Evolutionary conservation across 305 asterid species (phyloP).

Genomic region (Solanum hybrid): DNA sequence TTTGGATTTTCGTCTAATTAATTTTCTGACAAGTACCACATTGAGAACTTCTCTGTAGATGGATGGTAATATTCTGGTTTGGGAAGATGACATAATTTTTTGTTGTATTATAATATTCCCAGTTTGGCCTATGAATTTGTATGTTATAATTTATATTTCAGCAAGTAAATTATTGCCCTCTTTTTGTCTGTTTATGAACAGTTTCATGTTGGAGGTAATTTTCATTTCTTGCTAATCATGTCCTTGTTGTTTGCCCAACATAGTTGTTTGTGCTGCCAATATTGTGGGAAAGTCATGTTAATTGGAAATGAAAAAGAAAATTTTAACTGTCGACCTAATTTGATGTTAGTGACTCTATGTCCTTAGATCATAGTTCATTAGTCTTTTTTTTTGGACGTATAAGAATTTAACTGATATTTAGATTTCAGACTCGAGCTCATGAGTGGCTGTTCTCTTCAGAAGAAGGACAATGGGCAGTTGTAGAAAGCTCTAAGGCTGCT

Average conservation of each 20-base stretch:
- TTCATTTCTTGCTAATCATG: neutral
- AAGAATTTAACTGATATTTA: slow-evolving; percentile 26
- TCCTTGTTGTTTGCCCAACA: neutral
- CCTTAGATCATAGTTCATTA: too few relatives aligned
- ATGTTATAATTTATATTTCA: neutral
- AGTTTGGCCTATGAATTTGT: neutral
- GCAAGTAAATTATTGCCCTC: neutral
- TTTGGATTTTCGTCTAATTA: neutral
- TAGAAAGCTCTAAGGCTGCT: slow-evolving; percentile 71
- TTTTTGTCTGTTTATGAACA: neutral
- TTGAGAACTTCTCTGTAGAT: neutral
- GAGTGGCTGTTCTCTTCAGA: slow-evolving; percentile 90
- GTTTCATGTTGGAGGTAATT: neutral
- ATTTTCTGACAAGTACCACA: neutral
- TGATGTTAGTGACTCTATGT: too few relatives aligned
- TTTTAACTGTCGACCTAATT: too few relatives aligned
- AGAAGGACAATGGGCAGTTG: slow-evolving; percentile 89
- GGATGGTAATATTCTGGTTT: neutral
- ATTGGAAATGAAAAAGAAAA: neutral
- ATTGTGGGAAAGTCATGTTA: neutral
- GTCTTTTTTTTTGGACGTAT: neutral
- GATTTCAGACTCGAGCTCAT: slow-evolving; percentile 72
- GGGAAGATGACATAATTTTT: neutral
- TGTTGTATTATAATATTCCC: neutral
- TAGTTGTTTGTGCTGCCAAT: neutral